A percentile compares a stretch with the other conserved stretches of the same genome.
These are phyloP conservation scores for Prunus yedoensis DNA, from an alignment of 331 rosid species.

Conservation along the genomic window DNA sequence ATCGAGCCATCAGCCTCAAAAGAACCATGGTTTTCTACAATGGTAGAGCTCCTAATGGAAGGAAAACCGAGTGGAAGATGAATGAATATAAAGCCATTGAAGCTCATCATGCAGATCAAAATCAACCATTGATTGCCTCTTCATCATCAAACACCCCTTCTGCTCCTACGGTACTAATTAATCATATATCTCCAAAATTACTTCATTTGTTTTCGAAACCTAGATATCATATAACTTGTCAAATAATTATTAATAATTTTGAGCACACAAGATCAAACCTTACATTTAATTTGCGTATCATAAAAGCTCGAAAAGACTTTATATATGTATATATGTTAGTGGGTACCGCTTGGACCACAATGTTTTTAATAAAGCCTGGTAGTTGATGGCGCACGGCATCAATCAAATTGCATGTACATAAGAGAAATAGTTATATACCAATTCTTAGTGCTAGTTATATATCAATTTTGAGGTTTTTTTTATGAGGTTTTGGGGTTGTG, in stretches of 20 bases:
- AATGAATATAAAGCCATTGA: conserved; percentile 75
- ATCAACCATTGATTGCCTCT: background rate
- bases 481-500: no score
- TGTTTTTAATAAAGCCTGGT: background rate
- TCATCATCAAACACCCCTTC: conserved; percentile 20
- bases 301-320: no score
- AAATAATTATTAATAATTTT: no score
- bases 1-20: conserved; percentile 57
- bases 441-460: no score
- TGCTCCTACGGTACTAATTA: conserved; percentile 8
- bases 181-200: background rate
- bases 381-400: background rate
- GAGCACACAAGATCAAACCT: no score
- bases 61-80: conserved; percentile 89
- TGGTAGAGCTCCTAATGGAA: conserved; percentile 79
- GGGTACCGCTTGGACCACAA: background rate
- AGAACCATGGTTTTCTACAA: conserved; percentile 85
- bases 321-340: no score
- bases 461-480: no score
- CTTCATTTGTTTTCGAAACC: no score
- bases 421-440: no score
- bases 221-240: no score
- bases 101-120: background rate
- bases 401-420: no score
- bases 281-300: no score